Percentiles rank a stretch among this genome's conserved stretches.
Evolutionary conservation across 2,329 filamentous ascomycete species (phyloP).

Genomic region (Boeremia lycopersici): DNA sequence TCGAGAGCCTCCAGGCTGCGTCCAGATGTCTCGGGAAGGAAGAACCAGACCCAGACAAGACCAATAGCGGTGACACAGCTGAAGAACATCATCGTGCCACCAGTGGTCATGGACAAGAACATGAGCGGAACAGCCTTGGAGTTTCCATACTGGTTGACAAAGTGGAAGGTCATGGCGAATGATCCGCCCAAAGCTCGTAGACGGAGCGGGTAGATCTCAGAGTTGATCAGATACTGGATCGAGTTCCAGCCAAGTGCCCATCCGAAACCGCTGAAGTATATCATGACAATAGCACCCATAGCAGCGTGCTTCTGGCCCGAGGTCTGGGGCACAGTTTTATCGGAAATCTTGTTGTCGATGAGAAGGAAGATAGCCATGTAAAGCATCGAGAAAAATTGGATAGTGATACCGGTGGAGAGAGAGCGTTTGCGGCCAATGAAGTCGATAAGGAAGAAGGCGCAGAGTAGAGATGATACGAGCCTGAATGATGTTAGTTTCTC

Average conservation of each 20-base stretch:
- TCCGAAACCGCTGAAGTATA: conserved; percentile 56
- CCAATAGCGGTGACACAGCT: conserved; percentile 70
- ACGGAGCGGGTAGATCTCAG: conserved; percentile 76
- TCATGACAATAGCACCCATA: conserved; percentile 70
- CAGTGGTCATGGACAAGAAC: conserved; percentile 65
- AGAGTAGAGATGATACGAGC: conserved; percentile 67
- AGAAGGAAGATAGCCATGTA: conserved; percentile 62
- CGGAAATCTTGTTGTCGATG: conserved; percentile 64
- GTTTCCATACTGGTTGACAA: conserved; percentile 80
- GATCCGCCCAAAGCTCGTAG: conserved; percentile 74
- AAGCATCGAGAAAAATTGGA: conserved; percentile 59
- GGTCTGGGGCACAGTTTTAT: conserved; percentile 57
- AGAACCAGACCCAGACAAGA: conserved; percentile 73
- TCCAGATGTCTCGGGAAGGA: conserved; percentile 74
- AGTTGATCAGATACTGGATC: conserved; percentile 79
- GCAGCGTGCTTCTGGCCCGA: conserved; percentile 61
- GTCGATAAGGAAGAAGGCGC: conserved; percentile 79
- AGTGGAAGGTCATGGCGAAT: conserved; percentile 78
- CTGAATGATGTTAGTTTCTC: too few species aligned
- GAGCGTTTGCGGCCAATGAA: conserved; percentile 74
- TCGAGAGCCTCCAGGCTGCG: conserved; percentile 71
- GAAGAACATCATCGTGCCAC: conserved; percentile 81
- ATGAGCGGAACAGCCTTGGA: conserved; percentile 74
- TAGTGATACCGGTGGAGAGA: conserved; percentile 55
- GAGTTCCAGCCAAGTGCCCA: conserved; percentile 66